Percentiles rank a stretch among this genome's conserved stretches.
phyloP scores from a whole-genome alignment of 1,284 basidiomycete species.

The Apiotrichum montevideense region DNA sequence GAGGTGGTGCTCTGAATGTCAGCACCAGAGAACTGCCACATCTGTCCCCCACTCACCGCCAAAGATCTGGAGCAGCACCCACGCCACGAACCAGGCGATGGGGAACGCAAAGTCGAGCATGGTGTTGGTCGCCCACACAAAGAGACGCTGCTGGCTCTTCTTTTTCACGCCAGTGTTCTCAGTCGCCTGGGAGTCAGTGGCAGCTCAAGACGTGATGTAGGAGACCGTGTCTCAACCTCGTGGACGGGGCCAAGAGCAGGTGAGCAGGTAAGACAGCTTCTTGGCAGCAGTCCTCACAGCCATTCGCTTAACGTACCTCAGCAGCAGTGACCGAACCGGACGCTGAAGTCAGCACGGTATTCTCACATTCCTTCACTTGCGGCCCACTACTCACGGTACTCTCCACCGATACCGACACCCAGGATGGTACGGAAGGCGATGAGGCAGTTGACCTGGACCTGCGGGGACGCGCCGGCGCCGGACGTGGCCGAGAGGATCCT shows the following conservation, averaged over 20 bases:
- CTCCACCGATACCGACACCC: slow-evolving; percentile 68
- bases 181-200: slow-evolving; percentile 50
- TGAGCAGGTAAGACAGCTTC: no score
- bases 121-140: slow-evolving; percentile 58
- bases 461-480: slow-evolving; percentile 4
- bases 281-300: no score
- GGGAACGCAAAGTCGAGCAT: slow-evolving; percentile 91
- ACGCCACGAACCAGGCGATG: slow-evolving; percentile 48
- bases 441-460: slow-evolving; percentile 68
- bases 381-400: slow-evolving; percentile 55
- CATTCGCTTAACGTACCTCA: slow-evolving; percentile 50
- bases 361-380: no score
- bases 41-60: no score
- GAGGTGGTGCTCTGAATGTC: slow-evolving; percentile 57
- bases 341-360: slow-evolving; percentile 32
- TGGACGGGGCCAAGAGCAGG: no score
- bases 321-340: slow-evolving; percentile 85
- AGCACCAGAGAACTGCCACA: no score
- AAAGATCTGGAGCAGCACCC: slow-evolving; percentile 32
- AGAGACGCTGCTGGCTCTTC: slow-evolving; percentile 75
- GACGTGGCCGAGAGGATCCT: slow-evolving; percentile 57
- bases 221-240: no score
- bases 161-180: slow-evolving; percentile 66
- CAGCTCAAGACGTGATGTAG: background rate
- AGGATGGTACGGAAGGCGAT: slow-evolving; percentile 76